Conservation (phyloP, 2,329 filamentous ascomycete species). For the Orbilia brochopaga region DNA sequence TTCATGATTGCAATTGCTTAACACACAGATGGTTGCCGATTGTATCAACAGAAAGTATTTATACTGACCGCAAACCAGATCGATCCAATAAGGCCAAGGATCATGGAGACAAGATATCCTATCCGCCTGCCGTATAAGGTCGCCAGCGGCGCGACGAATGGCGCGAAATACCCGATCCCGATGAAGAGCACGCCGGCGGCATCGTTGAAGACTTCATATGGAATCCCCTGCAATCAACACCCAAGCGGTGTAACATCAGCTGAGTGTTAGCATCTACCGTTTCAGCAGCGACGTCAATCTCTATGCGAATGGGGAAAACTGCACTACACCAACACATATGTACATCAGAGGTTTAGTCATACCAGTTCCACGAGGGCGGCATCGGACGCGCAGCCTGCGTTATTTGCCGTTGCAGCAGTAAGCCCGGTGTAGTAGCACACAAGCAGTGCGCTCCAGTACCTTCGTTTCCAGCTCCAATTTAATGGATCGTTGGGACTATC, state of each 20-base stretch:
- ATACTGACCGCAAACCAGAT: slow-evolving; percentile 65
- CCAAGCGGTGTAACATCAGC: background rate
- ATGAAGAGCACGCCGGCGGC: slow-evolving; percentile 66
- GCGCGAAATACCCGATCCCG: slow-evolving; percentile 65
- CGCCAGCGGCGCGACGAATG: slow-evolving; percentile 64
- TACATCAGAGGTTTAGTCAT: background rate
- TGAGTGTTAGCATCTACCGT: background rate
- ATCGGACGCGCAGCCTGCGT: slow-evolving; percentile 63
- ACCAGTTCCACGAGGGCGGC: slow-evolving; percentile 62
- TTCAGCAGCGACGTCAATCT: no score
- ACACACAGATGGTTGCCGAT: no score
- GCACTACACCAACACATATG: no score
- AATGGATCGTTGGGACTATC: slow-evolving; percentile 64
- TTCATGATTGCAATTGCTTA: no score
- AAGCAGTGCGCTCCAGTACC: slow-evolving; percentile 63
- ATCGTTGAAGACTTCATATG: slow-evolving; percentile 64
- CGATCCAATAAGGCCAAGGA: slow-evolving; percentile 62
- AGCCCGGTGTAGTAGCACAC: slow-evolving; percentile 65
- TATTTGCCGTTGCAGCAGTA: slow-evolving; percentile 66
- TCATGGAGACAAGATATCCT: slow-evolving; percentile 64
- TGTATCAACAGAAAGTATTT: no score
- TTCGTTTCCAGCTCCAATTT: slow-evolving; percentile 62
- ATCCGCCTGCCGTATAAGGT: slow-evolving; percentile 65
- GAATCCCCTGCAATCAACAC: slow-evolving; percentile 60
- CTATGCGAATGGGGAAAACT: no score